phyloP scores from a whole-genome alignment of 2,329 filamentous ascomycete genomes.

The Pseudocercospora crystallina region DNA sequence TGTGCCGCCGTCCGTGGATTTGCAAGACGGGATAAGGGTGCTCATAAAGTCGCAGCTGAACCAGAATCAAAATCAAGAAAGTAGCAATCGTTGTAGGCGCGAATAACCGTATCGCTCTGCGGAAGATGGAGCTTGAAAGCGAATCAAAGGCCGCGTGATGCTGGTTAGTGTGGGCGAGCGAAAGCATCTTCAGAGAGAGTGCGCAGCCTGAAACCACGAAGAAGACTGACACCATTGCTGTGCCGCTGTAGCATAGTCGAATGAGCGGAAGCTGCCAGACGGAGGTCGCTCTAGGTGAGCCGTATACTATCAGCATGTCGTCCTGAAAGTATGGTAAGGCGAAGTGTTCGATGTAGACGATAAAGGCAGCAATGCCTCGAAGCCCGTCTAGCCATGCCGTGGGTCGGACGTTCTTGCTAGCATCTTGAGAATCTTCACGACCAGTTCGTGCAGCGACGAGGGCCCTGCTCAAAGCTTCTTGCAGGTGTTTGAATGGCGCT shows the following conservation, averaged over 20 bases:
- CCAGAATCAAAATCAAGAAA: neutral
- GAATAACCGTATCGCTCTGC: slow-evolving; percentile 2
- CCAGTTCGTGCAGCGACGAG: no score
- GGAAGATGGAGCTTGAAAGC: slow-evolving; percentile 1
- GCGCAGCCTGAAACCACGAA: slow-evolving; percentile 9
- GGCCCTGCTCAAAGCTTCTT: no score
- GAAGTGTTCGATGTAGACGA: slow-evolving; percentile 62
- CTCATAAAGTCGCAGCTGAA: neutral
- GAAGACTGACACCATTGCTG: slow-evolving; percentile 1
- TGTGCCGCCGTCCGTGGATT: neutral
- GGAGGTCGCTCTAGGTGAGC: neutral
- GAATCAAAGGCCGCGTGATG: neutral
- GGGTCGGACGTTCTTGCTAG: neutral
- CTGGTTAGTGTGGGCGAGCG: neutral
- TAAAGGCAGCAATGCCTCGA: slow-evolving; percentile 62
- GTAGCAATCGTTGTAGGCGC: neutral
- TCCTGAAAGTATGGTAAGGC: neutral
- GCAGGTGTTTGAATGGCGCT: no score
- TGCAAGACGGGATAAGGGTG: neutral
- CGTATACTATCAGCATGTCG: neutral
- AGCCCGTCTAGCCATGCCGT: slow-evolving; percentile 63
- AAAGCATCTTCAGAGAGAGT: neutral
- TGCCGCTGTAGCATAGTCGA: neutral
- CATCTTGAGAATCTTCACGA: no score
- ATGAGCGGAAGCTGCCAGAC: neutral